Conservation (phyloP, 2,329 filamentous ascomycete species). For the Phialemonium atrogriseum region DNA sequence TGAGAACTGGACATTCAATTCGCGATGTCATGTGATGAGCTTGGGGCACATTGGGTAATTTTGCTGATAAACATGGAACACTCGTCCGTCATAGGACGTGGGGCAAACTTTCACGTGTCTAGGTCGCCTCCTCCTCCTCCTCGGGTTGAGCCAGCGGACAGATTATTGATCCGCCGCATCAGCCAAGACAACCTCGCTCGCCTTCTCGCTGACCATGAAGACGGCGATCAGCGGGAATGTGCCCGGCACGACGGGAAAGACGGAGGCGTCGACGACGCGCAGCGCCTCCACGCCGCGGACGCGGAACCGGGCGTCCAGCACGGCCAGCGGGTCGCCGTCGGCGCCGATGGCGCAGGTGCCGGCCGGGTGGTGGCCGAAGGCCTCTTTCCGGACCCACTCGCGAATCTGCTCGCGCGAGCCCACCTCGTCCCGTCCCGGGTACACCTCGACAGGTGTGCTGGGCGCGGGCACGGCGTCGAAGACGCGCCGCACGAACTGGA, state of each 20-base stretch:
- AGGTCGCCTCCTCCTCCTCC: background rate
- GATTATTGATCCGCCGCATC: too few species aligned
- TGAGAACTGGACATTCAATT: too few species aligned
- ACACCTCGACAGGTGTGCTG: too few species aligned
- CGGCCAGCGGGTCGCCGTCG: conserved; percentile 43
- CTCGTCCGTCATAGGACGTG: too few species aligned
- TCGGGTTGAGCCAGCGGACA: too few species aligned
- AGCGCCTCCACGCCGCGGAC: conserved; percentile 46
- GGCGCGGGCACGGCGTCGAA: too few species aligned
- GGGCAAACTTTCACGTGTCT: too few species aligned
- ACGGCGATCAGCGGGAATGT: conserved; percentile 35
- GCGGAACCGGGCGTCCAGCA: conserved; percentile 46
- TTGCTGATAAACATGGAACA: too few species aligned
- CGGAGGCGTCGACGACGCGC: conserved; percentile 51
- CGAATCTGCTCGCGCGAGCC: conserved; percentile 14
- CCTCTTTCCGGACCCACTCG: conserved; percentile 24
- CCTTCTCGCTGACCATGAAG: conserved; percentile 51
- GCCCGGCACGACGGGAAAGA: conserved; percentile 40
- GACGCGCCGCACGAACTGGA: background rate
- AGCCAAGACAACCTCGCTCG: conserved; percentile 14
- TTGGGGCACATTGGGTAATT: too few species aligned
- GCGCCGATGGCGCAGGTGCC: conserved; percentile 47
- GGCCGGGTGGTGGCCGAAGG: conserved; percentile 49
- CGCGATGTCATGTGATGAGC: too few species aligned
- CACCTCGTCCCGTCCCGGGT: background rate